Conservation (phyloP, 768 basidiomycete species). For the Termitomyces eurrhizus region DNA sequence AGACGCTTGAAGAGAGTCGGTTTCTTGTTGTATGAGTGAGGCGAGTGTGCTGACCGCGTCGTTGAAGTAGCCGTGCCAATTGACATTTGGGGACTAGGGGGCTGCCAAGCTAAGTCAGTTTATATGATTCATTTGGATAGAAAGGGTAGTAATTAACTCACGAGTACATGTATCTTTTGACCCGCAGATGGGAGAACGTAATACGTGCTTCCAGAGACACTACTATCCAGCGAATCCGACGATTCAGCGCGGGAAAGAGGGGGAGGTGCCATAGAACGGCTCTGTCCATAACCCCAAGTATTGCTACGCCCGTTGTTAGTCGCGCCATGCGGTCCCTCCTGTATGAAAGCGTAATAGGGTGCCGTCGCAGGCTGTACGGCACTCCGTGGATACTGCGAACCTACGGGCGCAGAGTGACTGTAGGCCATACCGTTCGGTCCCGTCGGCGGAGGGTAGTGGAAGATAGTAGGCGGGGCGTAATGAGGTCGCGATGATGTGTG, state of each 20-base stretch:
- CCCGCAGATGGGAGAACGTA: conserved; percentile 67
- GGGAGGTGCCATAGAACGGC: conserved; percentile 20
- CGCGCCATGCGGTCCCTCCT: conserved; percentile 24
- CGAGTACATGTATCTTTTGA: conserved; percentile 74
- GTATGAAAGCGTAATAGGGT: conserved; percentile 27
- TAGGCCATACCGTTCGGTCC: conserved; percentile 62
- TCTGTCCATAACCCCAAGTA: conserved; percentile 22
- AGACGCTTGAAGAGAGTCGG: conserved; percentile 57
- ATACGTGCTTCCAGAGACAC: conserved; percentile 67
- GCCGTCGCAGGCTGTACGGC: conserved; percentile 31
- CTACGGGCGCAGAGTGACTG: conserved; percentile 62
- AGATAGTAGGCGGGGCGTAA: conserved; percentile 59
- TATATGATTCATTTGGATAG: not conserved
- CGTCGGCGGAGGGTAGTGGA: conserved; percentile 49
- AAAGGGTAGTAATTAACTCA: conserved; percentile 35
- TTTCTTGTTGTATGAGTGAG: conserved; percentile 45
- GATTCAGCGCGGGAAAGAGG: conserved; percentile 25
- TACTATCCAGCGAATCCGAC: conserved; percentile 41
- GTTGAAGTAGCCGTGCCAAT: conserved; percentile 57
- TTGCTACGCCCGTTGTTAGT: conserved; percentile 19
- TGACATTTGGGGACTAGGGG: conserved; percentile 44
- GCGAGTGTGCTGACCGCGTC: conserved; percentile 52
- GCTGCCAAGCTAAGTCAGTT: conserved; percentile 19
- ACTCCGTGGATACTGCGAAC: conserved; percentile 30
- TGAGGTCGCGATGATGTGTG: conserved; percentile 37